These are phyloP conservation scores for Tillandsia leiboldiana DNA, from an alignment of 176 grass and related monocot species.

Conservation along the genomic window DNA sequence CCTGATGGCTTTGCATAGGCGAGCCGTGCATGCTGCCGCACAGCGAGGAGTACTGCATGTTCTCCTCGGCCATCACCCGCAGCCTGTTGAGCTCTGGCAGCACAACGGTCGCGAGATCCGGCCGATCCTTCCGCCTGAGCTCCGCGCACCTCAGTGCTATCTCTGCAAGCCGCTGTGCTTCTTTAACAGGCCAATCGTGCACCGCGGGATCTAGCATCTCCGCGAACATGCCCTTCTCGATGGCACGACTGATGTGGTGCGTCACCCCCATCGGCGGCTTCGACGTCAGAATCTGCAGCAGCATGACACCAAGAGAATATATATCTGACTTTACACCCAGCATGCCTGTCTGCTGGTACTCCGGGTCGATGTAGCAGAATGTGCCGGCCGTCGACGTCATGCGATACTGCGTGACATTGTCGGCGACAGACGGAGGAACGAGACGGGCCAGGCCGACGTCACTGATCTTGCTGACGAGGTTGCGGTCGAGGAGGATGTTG, in stretches of 20 bases:
- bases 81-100: slow-evolving; percentile 57
- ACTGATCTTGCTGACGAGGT: slow-evolving; percentile 91
- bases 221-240: slow-evolving; percentile 49
- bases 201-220: slow-evolving; percentile 57
- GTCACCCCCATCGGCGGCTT: slow-evolving; percentile 71
- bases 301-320: slow-evolving; percentile 84
- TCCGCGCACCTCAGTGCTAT: slow-evolving; percentile 60
- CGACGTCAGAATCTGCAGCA: slow-evolving; percentile 77
- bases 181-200: slow-evolving; percentile 62
- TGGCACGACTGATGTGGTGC: slow-evolving; percentile 48
- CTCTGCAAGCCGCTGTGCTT: slow-evolving; percentile 48
- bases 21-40: slow-evolving; percentile 19
- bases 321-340: slow-evolving; percentile 87
- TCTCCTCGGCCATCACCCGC: slow-evolving; percentile 48
- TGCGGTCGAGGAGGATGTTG: slow-evolving; percentile 85
- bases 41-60: slow-evolving; percentile 22
- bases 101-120: slow-evolving; percentile 60
- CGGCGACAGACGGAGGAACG: slow-evolving; percentile 58
- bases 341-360: slow-evolving; percentile 94
- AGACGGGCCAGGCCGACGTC: slow-evolving; percentile 84
- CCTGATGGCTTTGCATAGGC: slow-evolving; percentile 24
- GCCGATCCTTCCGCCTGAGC: slow-evolving; percentile 66
- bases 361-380: slow-evolving; percentile 95
- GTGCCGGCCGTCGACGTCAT: slow-evolving; percentile 81
- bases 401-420: slow-evolving; percentile 76